These are phyloP conservation scores for Yamadazyma philogaea DNA, from an alignment of 805 yeast genomes.

Conservation along the genomic window DNA sequence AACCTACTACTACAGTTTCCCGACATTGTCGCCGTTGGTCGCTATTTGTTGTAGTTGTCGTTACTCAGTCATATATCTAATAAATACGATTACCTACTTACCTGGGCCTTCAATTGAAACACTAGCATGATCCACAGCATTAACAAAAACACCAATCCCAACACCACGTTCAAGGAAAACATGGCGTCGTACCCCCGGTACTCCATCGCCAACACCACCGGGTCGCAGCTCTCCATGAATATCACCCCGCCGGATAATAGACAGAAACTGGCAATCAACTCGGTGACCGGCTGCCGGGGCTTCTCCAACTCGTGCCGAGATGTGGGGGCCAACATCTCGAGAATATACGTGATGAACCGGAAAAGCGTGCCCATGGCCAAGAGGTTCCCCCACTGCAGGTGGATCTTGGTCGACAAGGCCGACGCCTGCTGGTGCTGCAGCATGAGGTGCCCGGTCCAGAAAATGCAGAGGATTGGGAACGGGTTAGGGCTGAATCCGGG, in stretches of 20 bases:
- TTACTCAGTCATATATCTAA: background rate
- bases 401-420: constrained; percentile 70
- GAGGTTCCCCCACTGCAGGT: constrained; percentile 89
- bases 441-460: constrained; percentile 96
- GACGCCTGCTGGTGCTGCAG: constrained; percentile 91
- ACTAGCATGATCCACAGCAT: constrained; percentile 88
- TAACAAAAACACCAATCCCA: constrained; percentile 71
- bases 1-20: background rate
- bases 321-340: constrained; percentile 46
- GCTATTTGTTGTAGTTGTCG: background rate
- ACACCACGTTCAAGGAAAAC: constrained; percentile 86
- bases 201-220: constrained; percentile 76
- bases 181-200: constrained; percentile 70
- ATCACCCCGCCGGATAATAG: constrained; percentile 85
- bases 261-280: constrained; percentile 73
- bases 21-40: background rate
- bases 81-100: constrained; percentile 6
- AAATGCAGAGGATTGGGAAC: constrained; percentile 87
- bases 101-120: constrained; percentile 57
- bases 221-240: constrained; percentile 90
- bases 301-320: constrained; percentile 26
- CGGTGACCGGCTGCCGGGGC: constrained; percentile 74
- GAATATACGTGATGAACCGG: constrained; percentile 60
- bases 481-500: constrained; percentile 92
- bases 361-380: constrained; percentile 79